Conservation (phyloP, 768 basidiomycete genomes). For the Termitomyces sp. region DNA sequence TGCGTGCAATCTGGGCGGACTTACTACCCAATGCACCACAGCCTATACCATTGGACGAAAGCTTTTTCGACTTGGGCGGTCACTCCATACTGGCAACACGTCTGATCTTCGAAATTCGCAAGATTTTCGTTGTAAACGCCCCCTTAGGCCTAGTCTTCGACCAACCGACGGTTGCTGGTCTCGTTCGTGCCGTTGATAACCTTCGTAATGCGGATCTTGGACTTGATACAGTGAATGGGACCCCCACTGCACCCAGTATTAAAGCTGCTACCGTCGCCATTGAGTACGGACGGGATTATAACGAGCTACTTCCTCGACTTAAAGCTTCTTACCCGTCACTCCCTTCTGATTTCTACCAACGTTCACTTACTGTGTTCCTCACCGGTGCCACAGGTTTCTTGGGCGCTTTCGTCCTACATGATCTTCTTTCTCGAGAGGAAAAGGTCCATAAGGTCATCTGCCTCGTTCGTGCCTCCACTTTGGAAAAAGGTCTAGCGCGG, state of each 20-base stretch:
- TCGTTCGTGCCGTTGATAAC: constrained; percentile 70
- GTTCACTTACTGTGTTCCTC: constrained; percentile 76
- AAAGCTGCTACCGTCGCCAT: constrained; percentile 28
- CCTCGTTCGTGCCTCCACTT: constrained; percentile 72
- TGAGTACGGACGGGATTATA: constrained; percentile 79
- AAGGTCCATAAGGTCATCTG: constrained; percentile 85
- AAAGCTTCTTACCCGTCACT: constrained; percentile 56
- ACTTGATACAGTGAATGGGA: constrained; percentile 13
- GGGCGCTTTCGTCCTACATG: constrained; percentile 84
- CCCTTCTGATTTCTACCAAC: constrained; percentile 47
- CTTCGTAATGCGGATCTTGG: constrained; percentile 81
- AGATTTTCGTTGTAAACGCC: constrained; percentile 84
- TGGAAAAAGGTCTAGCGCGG: constrained; percentile 59
- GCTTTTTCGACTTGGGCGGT: constrained; percentile 97
- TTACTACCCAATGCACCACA: constrained; percentile 77
- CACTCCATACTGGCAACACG: constrained; percentile 98
- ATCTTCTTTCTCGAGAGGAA: constrained; percentile 59
- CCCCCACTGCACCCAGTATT: constrained; percentile 3
- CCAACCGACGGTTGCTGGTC: constrained; percentile 75
- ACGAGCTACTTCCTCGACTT: constrained; percentile 52
- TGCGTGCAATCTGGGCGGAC: constrained; percentile 80
- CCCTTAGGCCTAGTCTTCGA: constrained; percentile 92
- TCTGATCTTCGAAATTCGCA: constrained; percentile 94
- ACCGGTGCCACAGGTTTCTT: constrained; percentile 98
- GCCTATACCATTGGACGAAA: constrained; percentile 83